Conservation (phyloP, 129 eudicot genomes). For the sunflower (Helianthus annuus) region DNA sequence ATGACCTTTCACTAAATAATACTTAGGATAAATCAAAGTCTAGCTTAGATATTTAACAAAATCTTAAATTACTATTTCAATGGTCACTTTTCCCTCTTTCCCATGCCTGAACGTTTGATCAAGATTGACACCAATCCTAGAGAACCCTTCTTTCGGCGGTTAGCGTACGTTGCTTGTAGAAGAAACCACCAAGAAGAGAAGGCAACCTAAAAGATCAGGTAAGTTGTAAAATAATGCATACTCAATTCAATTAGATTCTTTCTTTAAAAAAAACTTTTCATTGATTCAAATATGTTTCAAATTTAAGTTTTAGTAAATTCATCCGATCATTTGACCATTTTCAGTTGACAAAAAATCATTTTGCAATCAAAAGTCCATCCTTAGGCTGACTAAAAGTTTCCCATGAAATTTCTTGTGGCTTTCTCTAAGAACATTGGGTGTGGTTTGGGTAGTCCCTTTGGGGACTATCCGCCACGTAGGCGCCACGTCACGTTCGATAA, state of each 20-base stretch:
- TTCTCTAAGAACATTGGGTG: too few relatives aligned
- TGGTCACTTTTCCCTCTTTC: slow-evolving; percentile 47
- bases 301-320: neutral
- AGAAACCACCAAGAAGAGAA: slow-evolving; percentile 21
- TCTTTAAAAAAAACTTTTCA: neutral
- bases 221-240: slow-evolving; percentile 18
- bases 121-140: slow-evolving; percentile 37
- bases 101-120: slow-evolving; percentile 47
- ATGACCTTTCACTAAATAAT: too few relatives aligned
- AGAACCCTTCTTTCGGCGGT: slow-evolving; percentile 2
- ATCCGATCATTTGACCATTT: neutral
- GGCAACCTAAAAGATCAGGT: slow-evolving; percentile 11
- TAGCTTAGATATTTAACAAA: too few relatives aligned
- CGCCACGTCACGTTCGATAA: too few relatives aligned
- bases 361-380: slow-evolving; percentile 26
- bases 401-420: slow-evolving; percentile 18
- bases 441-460: too few relatives aligned
- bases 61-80: slow-evolving; percentile 30
- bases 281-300: too few relatives aligned
- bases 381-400: neutral
- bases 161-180: slow-evolving; percentile 19
- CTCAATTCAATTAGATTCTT: neutral
- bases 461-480: too few relatives aligned
- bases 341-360: slow-evolving; percentile 2
- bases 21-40: too few relatives aligned